phyloP scores from a whole-genome alignment of 2,329 filamentous ascomycete species.

The Sporothrix curviconia region DNA sequence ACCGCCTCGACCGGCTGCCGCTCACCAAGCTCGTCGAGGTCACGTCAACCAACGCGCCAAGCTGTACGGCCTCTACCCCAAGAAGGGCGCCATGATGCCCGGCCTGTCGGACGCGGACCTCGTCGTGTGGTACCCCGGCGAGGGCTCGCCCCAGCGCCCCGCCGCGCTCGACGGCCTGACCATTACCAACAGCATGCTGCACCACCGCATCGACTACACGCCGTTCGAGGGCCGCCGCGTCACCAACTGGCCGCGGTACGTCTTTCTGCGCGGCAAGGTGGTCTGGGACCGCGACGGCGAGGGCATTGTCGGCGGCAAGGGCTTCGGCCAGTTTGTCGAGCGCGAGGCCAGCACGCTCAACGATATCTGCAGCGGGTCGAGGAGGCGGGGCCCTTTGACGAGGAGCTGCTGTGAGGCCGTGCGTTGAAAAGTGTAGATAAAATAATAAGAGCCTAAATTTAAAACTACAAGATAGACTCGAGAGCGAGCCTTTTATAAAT shows the following conservation, averaged over 20 bases:
- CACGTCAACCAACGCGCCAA: constrained; percentile 50
- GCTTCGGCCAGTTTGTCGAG: constrained; percentile 43
- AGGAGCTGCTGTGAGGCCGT: constrained; percentile 18
- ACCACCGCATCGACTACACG: constrained; percentile 58
- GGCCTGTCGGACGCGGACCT: constrained; percentile 50
- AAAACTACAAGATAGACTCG: no score
- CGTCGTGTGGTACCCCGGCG: constrained; percentile 48
- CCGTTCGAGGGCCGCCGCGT: constrained; percentile 53
- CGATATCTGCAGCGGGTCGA: constrained; percentile 20
- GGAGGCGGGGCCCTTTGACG: constrained; percentile 18
- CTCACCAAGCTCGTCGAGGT: constrained; percentile 48
- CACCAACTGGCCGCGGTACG: constrained; percentile 56
- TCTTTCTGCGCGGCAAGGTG: constrained; percentile 50
- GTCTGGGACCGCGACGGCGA: constrained; percentile 51
- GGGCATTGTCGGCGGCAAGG: constrained; percentile 42
- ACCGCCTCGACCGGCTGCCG: constrained; percentile 17
- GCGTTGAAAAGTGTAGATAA: neutral
- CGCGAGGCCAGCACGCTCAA: constrained; percentile 26
- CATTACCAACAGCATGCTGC: constrained; percentile 47
- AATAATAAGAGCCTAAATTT: no score
- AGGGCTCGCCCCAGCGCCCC: constrained; percentile 17
- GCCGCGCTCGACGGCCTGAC: constrained; percentile 26
- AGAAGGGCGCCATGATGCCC: constrained; percentile 44
- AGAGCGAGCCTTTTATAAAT: no score
- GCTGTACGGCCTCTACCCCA: constrained; percentile 48